A percentile compares a stretch with the other conserved stretches of the same genome.
These are phyloP conservation scores for Paratinospora sagittata DNA, from an alignment of 164 flowering plant species.

Conservation along the genomic window DNA sequence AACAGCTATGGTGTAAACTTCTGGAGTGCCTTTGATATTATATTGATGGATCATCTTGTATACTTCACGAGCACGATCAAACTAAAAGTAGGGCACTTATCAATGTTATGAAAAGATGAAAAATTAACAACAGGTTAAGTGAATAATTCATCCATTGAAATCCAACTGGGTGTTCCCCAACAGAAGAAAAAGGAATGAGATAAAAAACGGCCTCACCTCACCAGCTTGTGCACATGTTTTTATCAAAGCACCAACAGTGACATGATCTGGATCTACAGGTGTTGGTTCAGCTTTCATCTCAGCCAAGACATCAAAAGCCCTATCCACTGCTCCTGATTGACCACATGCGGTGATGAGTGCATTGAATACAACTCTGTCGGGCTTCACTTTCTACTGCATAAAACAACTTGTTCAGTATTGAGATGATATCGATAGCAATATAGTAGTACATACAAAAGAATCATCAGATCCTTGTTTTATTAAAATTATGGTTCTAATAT, in stretches of 20 bases:
- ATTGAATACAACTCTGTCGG: constrained; percentile 95
- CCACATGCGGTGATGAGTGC: constrained; percentile 98
- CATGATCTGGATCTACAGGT: constrained; percentile 85
- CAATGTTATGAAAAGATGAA: neutral
- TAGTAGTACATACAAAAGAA: constrained; percentile 3
- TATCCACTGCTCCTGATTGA: constrained; percentile 90
- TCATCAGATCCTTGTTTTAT: neutral
- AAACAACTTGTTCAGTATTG: constrained; percentile 31
- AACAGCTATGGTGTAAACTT: constrained; percentile 91
- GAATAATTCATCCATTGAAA: constrained; percentile 2
- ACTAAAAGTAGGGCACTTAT: constrained; percentile 32
- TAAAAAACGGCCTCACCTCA: constrained; percentile 41
- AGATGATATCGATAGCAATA: constrained; percentile 7
- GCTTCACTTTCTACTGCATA: constrained; percentile 94
- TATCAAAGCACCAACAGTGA: constrained; percentile 88
- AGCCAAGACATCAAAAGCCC: constrained; percentile 93
- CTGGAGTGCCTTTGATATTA: constrained; percentile 84
- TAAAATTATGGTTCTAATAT: neutral
- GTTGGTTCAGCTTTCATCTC: constrained; percentile 75
- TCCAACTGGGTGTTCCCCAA: neutral
- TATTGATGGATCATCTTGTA: constrained; percentile 75
- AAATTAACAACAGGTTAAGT: neutral
- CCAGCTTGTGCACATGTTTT: constrained; percentile 81
- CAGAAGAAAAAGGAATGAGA: neutral
- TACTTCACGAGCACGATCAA: constrained; percentile 75